phyloP scores from a whole-genome alignment of 305 asterid genomes.

The Solanum hybrid region DNA sequence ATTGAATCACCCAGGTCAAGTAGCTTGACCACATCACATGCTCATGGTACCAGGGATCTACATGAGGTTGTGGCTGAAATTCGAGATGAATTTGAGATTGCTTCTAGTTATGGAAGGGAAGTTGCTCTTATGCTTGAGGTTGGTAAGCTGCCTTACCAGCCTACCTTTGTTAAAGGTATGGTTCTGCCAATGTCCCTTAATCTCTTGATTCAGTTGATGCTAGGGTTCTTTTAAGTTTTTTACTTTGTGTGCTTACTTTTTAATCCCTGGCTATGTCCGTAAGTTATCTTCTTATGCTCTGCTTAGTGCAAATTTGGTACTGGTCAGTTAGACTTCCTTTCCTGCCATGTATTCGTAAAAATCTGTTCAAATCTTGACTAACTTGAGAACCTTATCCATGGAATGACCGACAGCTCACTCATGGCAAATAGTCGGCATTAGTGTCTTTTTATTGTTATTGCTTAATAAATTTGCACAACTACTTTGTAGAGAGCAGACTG shows the following conservation, averaged over 20 bases:
- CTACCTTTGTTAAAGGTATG: slow-evolving; percentile 64
- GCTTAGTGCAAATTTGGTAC: background rate
- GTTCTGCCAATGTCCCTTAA: slow-evolving; percentile 1
- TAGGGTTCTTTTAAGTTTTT: background rate
- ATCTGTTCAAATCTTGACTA: background rate
- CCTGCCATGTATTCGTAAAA: background rate
- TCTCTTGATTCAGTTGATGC: background rate
- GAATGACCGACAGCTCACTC: background rate
- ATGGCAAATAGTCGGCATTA: background rate
- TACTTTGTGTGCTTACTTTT: background rate
- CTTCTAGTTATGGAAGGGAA: slow-evolving; percentile 78
- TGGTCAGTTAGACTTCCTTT: background rate
- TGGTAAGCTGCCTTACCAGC: slow-evolving; percentile 87
- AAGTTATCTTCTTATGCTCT: background rate
- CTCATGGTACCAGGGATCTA: slow-evolving; percentile 75
- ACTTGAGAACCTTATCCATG: background rate
- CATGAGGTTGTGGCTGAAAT: slow-evolving; percentile 86
- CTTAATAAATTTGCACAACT: background rate
- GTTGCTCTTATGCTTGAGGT: slow-evolving; percentile 91
- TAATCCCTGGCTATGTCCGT: background rate
- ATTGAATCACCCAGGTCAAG: slow-evolving; percentile 62
- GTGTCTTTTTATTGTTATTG: background rate
- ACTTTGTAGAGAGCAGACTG: background rate
- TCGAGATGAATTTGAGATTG: slow-evolving; percentile 79
- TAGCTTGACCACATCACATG: slow-evolving; percentile 47